These are phyloP conservation scores for Vitis hybrid DNA, from an alignment of 177 flowering plant species.

Conservation along the genomic window DNA sequence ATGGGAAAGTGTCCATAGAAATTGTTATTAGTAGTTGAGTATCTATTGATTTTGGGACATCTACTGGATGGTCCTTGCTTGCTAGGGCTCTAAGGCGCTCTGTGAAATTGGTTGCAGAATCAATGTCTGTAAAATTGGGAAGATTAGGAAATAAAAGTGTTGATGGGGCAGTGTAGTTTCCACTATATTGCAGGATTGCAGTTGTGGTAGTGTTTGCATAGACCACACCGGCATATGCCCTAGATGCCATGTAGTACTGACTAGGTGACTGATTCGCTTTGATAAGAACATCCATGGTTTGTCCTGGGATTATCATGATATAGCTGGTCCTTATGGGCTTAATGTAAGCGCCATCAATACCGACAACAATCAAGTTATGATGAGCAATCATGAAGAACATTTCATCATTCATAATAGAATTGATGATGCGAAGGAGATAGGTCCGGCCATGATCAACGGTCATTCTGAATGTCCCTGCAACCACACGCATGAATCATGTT, in stretches of 20 bases:
- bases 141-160: not conserved
- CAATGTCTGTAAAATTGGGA: not conserved
- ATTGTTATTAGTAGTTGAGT: not conserved
- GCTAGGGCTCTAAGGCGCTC: not conserved
- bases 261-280: not conserved
- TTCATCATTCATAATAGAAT: slow-evolving; percentile 6
- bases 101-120: not conserved
- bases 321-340: slow-evolving; percentile 6
- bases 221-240: not conserved
- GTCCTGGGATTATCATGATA: slow-evolving; percentile 4
- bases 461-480: slow-evolving; percentile 1
- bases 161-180: not conserved
- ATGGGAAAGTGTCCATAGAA: slow-evolving; percentile 11
- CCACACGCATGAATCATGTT: too few species aligned
- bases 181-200: not conserved
- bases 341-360: not conserved
- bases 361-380: slow-evolving; percentile 2
- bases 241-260: not conserved
- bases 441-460: not conserved
- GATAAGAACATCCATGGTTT: slow-evolving; percentile 2
- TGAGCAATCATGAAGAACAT: slow-evolving; percentile 5
- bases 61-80: not conserved
- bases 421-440: not conserved
- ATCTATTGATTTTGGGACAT: slow-evolving; percentile 1
- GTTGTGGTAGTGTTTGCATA: not conserved